phyloP scores from a whole-genome alignment of 805 yeast genomes.

The Metschnikowia henanensis region DNA sequence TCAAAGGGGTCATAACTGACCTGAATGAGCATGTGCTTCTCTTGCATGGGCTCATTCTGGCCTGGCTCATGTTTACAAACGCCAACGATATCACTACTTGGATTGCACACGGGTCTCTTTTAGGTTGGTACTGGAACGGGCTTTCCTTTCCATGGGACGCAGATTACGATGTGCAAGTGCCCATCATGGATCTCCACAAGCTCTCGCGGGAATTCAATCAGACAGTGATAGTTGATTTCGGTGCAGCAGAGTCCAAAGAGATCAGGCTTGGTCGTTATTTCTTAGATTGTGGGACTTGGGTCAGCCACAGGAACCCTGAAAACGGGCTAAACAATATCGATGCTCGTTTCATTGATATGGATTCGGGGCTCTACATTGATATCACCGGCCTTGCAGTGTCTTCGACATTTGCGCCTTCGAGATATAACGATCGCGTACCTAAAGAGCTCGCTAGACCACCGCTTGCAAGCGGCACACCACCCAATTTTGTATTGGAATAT shows the following conservation, averaged over 20 bases:
- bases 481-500: constrained; percentile 14
- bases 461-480: constrained; percentile 15
- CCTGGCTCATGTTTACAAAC: constrained; percentile 28
- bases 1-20: constrained; percentile 20
- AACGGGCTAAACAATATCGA: constrained; percentile 53
- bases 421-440: constrained; percentile 8
- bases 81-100: constrained; percentile 25
- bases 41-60: constrained; percentile 24
- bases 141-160: constrained; percentile 30
- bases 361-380: constrained; percentile 70
- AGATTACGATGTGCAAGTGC: constrained; percentile 31
- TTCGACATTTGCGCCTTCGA: constrained; percentile 1
- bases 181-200: constrained; percentile 24
- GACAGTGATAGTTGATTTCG: constrained; percentile 24
- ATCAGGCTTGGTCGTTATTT: constrained; percentile 50
- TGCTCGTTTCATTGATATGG: constrained; percentile 73
- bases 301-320: constrained; percentile 51
- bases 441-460: constrained; percentile 19
- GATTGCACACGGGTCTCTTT: constrained; percentile 30
- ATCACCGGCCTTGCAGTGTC: constrained; percentile 59
- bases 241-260: constrained; percentile 42
- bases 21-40: constrained; percentile 17
- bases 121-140: constrained; percentile 33
- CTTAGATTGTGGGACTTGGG: constrained; percentile 42
- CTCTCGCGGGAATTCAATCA: constrained; percentile 24